Conservation (phyloP, 2,329 filamentous ascomycete genomes). For the Colletotrichum theobromicola region DNA sequence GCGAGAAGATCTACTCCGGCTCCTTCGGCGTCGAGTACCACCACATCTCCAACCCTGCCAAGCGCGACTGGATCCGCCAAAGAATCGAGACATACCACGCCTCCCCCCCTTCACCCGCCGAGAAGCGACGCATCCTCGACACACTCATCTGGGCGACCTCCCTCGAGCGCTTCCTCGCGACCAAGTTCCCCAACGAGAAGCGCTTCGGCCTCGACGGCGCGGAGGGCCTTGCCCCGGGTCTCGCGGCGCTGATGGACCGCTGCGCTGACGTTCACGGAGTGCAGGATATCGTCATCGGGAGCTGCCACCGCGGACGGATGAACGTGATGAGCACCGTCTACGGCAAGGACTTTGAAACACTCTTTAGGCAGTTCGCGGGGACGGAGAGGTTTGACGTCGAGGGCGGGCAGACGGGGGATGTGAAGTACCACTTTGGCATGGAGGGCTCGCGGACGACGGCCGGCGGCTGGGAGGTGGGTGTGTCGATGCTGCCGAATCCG, state of each 20-base stretch:
- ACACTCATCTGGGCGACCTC: constrained; percentile 97
- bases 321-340: constrained; percentile 98
- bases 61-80: constrained; percentile 97
- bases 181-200: constrained; percentile 99
- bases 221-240: constrained; percentile 94
- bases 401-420: constrained; percentile 81
- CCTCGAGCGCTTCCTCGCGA: constrained; percentile 93
- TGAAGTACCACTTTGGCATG: constrained; percentile 99
- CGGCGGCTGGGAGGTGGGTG: constrained; percentile 95
- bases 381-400: constrained; percentile 86
- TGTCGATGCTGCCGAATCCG: constrained; percentile 96
- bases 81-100: constrained; percentile 90
- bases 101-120: constrained; percentile 95
- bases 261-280: constrained; percentile 92
- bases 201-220: constrained; percentile 98
- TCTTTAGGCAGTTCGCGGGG: constrained; percentile 97
- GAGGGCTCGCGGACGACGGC: constrained; percentile 98
- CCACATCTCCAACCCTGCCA: constrained; percentile 93
- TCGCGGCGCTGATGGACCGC: constrained; percentile 98
- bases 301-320: constrained; percentile 97
- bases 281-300: constrained; percentile 98
- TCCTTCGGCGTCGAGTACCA: constrained; percentile 98
- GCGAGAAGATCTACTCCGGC: constrained; percentile 94
- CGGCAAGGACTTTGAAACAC: constrained; percentile 97
- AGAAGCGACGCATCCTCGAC: constrained; percentile 96